Conservation (phyloP, 345 rosid species). For the Euphorbia lathyris region DNA sequence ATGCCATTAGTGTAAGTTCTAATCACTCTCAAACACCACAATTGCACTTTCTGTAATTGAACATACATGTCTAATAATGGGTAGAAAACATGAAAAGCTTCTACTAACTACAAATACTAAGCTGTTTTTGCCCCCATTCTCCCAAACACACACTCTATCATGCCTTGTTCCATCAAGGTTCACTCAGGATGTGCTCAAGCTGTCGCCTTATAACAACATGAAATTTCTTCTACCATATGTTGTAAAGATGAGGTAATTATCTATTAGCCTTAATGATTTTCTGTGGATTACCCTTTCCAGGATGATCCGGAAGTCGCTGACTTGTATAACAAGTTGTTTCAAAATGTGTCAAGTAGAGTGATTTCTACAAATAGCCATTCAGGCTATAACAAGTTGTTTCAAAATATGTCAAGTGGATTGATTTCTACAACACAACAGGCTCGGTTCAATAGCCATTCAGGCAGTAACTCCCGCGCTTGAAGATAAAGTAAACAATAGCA, state of each 20-base stretch:
- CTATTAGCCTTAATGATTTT: not conserved
- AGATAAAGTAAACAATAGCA: not conserved
- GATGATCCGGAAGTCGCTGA: not conserved
- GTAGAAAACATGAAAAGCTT: not conserved
- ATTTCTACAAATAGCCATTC: not conserved
- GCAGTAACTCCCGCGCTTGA: not conserved
- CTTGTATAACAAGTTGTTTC: not conserved
- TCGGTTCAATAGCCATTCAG: not conserved
- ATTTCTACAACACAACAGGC: not conserved
- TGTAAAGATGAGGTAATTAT: too few species aligned
- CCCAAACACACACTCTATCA: not conserved
- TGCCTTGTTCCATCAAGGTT: not conserved
- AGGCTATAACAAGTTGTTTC: not conserved
- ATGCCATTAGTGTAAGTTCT: not conserved
- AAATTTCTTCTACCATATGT: not conserved
- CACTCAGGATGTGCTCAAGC: not conserved
- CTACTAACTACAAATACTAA: not conserved
- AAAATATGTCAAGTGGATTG: not conserved
- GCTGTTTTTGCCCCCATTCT: not conserved
- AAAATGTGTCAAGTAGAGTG: not conserved
- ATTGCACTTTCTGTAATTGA: not conserved
- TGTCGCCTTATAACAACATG: not conserved
- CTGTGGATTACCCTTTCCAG: not conserved
- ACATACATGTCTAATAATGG: not conserved
- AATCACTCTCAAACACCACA: not conserved